These are phyloP conservation scores for Metschnikowia aberdeeniae DNA, from an alignment of 805 yeast species.

Conservation along the genomic window DNA sequence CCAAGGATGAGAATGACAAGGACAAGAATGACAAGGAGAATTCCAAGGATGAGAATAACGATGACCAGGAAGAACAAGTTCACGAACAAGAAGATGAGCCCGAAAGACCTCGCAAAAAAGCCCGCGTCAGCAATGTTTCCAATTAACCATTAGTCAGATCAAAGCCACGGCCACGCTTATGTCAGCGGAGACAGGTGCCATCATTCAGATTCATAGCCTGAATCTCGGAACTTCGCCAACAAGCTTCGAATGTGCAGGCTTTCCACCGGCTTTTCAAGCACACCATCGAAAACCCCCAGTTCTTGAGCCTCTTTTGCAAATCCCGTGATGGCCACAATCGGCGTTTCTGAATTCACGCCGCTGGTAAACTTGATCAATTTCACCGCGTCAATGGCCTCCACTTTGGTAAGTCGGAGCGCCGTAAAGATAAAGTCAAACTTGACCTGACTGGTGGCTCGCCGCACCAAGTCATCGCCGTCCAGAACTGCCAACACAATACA, in stretches of 20 bases:
- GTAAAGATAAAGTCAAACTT: conserved; percentile 81
- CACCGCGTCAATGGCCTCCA: conserved; percentile 72
- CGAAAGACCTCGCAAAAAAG: too few relatives aligned
- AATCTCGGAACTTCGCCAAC: conserved; percentile 9
- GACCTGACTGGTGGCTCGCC: conserved; percentile 77
- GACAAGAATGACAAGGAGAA: too few relatives aligned
- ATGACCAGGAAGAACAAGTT: too few relatives aligned
- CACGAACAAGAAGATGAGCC: too few relatives aligned
- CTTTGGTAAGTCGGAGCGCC: conserved; percentile 62
- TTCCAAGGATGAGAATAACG: too few relatives aligned
- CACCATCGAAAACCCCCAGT: conserved; percentile 56
- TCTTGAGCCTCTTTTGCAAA: conserved; percentile 62
- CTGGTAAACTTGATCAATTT: conserved; percentile 71
- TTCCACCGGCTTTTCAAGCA: conserved; percentile 67
- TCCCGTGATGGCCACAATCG: conserved; percentile 71
- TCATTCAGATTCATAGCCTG: conserved; percentile 1
- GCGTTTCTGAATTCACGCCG: conserved; percentile 73
- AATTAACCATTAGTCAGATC: neutral
- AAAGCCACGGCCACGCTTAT: neutral
- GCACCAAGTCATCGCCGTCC: conserved; percentile 77
- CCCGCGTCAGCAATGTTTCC: neutral
- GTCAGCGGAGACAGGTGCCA: neutral
- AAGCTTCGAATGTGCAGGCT: conserved; percentile 9
- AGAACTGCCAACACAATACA: conserved; percentile 76
- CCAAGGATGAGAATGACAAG: too few relatives aligned